Conservation (phyloP, 2,329 filamentous ascomycete species). For the Sarocladium oryzae region DNA sequence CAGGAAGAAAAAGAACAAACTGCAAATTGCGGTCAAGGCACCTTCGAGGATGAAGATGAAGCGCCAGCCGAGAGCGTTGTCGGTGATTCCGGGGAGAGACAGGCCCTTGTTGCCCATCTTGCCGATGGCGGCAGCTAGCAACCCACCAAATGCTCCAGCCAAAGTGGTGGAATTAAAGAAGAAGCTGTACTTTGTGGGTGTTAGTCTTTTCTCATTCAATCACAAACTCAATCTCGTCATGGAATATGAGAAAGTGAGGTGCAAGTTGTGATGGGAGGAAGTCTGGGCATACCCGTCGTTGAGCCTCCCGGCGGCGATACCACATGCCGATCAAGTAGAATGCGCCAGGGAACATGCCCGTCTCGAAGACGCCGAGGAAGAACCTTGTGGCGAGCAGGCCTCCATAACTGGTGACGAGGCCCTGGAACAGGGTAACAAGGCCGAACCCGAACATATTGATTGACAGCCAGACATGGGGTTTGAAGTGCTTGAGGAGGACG, state of each 20-base stretch:
- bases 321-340: constrained; percentile 78
- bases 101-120: constrained; percentile 71
- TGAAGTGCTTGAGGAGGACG: constrained; percentile 28
- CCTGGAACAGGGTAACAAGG: constrained; percentile 67
- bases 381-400: constrained; percentile 76
- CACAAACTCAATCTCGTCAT: too few species aligned
- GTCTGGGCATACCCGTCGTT: constrained; percentile 47
- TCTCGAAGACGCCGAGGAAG: constrained; percentile 74
- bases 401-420: constrained; percentile 68
- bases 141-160: constrained; percentile 77
- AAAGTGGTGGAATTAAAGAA: constrained; percentile 83
- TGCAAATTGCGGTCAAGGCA: constrained; percentile 52
- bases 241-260: too few species aligned
- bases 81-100: constrained; percentile 9
- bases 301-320: constrained; percentile 83
- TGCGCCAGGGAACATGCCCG: constrained; percentile 59
- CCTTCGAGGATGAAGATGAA: constrained; percentile 83
- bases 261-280: too few species aligned
- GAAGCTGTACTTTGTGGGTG: constrained; percentile 65
- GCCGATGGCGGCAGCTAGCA: constrained; percentile 81
- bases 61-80: constrained; percentile 53
- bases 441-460: constrained; percentile 83
- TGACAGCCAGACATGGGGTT: constrained; percentile 63
- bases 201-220: too few species aligned
- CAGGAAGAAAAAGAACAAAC: constrained; percentile 59